phyloP scores from a whole-genome alignment of 2,329 filamentous ascomycete species.

The Claviceps sp. region DNA sequence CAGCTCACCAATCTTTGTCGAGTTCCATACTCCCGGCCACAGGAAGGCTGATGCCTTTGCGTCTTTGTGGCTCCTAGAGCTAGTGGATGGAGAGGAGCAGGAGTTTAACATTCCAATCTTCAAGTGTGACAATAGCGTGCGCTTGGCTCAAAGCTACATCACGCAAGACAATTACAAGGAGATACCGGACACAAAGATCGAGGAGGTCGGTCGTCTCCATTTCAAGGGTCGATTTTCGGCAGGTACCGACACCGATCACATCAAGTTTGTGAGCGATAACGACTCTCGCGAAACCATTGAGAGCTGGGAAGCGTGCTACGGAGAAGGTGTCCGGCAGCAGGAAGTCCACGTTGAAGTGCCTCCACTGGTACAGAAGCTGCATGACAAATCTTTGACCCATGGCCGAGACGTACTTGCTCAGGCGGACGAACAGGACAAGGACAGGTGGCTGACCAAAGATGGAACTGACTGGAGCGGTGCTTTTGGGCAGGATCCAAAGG shows the following conservation, averaged over 20 bases:
- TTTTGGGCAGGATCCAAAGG: constrained; percentile 64
- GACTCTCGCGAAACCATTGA: constrained; percentile 87
- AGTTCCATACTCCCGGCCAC: constrained; percentile 60
- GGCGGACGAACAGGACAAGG: constrained; percentile 57
- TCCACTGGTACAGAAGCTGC: constrained; percentile 56
- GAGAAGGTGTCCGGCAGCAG: constrained; percentile 68
- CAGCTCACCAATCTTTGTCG: constrained; percentile 77
- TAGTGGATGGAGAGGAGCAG: constrained; percentile 65
- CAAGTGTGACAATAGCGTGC: constrained; percentile 60
- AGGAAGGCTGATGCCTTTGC: constrained; percentile 63
- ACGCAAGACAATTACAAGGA: constrained; percentile 60
- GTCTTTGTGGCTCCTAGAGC: constrained; percentile 71
- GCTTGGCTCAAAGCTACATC: constrained; percentile 85
- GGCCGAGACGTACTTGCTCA: constrained; percentile 70
- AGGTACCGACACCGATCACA: constrained; percentile 77
- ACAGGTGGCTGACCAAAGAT: constrained; percentile 64
- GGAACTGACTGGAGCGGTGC: constrained; percentile 80
- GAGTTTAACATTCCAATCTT: constrained; percentile 84
- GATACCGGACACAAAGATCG: constrained; percentile 61
- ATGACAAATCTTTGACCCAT: constrained; percentile 67
- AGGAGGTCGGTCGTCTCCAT: constrained; percentile 67
- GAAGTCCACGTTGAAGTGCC: constrained; percentile 64
- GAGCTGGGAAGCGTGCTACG: constrained; percentile 82
- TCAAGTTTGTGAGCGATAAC: constrained; percentile 73
- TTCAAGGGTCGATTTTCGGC: constrained; percentile 79